These are phyloP conservation scores for Picochlorum costavermella DNA, from an alignment of 139 green algal species.

Conservation along the genomic window DNA sequence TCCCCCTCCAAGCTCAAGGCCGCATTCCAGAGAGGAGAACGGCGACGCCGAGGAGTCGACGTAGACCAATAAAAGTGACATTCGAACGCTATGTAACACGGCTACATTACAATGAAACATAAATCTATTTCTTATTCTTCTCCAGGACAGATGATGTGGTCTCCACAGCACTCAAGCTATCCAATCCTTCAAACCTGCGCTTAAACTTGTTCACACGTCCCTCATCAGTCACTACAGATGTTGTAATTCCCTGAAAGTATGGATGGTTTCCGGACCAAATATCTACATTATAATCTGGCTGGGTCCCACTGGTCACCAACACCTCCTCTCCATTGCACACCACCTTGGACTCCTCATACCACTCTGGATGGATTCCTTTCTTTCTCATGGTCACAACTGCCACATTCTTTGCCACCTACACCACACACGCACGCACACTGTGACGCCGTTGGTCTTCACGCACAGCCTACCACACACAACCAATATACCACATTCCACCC, in stretches of 20 bases:
- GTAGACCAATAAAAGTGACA: neutral
- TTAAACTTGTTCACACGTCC: conserved; percentile 86
- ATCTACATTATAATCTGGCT: conserved; percentile 85
- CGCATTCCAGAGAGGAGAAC: conserved; percentile 5
- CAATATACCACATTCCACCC: conserved; percentile 3
- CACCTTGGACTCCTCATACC: conserved; percentile 62
- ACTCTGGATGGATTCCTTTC: conserved; percentile 65
- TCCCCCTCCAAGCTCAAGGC: conserved; percentile 11
- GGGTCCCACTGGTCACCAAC: conserved; percentile 76
- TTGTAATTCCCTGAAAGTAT: conserved; percentile 74
- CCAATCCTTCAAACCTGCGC: conserved; percentile 57
- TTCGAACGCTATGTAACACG: too few species aligned
- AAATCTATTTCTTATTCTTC: conserved; percentile 4
- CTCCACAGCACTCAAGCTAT: conserved; percentile 26
- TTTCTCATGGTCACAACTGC: conserved; percentile 50
- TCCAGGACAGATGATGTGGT: conserved; percentile 5
- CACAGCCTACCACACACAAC: neutral
- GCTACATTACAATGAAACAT: neutral
- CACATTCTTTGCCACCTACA: conserved; percentile 20
- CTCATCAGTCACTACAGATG: conserved; percentile 66
- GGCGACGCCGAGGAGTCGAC: neutral
- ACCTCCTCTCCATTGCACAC: conserved; percentile 98
- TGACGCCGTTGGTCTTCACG: neutral
- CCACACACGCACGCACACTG: neutral
- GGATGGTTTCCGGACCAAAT: conserved; percentile 96